Evolutionary conservation across 257 asterid genomes (phyloP).

Genomic region (Solanum acaule): DNA sequence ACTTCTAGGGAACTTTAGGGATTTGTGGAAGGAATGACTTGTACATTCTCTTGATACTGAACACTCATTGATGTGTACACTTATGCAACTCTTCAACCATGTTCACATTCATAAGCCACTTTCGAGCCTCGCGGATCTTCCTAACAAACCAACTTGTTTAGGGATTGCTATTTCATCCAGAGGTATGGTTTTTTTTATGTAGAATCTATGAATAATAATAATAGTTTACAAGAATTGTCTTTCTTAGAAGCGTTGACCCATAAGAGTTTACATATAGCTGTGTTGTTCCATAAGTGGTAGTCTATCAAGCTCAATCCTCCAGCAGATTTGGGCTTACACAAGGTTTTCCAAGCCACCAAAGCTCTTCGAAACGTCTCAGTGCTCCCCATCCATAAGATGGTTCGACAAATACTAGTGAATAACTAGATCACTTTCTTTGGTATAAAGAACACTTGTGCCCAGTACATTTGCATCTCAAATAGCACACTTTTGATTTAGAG

Average conservation of each 20-base stretch:
- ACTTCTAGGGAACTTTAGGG: neutral
- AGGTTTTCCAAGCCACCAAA: neutral
- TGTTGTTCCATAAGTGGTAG: neutral
- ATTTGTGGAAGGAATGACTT: neutral
- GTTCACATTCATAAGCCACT: neutral
- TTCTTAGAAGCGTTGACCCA: rapidly evolving
- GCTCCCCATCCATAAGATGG: neutral
- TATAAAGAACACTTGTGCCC: neutral
- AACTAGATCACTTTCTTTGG: neutral
- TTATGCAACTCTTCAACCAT: neutral
- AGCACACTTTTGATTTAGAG: neutral
- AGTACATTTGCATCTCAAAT: neutral
- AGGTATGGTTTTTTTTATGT: no score
- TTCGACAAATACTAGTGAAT: neutral
- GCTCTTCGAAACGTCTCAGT: neutral
- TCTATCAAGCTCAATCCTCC: neutral
- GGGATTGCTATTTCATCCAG: neutral
- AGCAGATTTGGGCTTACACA: neutral
- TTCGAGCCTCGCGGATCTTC: neutral
- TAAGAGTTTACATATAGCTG: neutral
- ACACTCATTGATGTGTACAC: no score
- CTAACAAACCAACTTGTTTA: neutral
- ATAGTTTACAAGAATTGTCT: no score
- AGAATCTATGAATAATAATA: no score
- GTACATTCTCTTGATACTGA: neutral